Evolutionary conservation across 139 green algal species (phyloP).

Genomic region (Micromonas commoda): DNA sequence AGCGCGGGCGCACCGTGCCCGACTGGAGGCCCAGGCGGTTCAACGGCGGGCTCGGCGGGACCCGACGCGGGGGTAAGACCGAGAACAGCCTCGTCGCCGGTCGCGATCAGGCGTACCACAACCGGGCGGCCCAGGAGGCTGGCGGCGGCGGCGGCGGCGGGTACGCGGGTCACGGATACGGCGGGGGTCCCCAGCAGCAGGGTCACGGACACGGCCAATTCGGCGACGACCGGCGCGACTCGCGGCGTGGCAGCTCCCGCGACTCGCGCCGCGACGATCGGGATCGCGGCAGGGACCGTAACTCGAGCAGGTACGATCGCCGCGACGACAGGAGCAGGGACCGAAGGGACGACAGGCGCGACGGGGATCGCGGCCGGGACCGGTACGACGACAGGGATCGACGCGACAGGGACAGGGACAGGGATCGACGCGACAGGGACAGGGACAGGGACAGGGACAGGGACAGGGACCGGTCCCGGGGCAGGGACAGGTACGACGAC

Average conservation of each 20-base stretch:
- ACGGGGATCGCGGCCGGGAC: background rate
- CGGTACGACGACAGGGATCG: background rate
- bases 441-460: background rate
- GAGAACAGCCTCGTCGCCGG: background rate
- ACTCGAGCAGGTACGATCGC: background rate
- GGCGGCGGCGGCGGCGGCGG: background rate
- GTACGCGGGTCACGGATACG: background rate
- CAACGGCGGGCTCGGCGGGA: slow-evolving; percentile 41
- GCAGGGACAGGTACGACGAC: background rate
- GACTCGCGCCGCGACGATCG: too few species aligned
- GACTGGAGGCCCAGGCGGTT: slow-evolving; percentile 45
- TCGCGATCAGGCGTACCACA: background rate
- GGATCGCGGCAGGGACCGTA: background rate
- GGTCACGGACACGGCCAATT: background rate
- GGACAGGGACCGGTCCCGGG: slow-evolving; percentile 6
- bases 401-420: background rate
- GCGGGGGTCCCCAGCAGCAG: background rate
- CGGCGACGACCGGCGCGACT: too few species aligned
- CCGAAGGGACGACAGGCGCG: background rate
- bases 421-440: slow-evolving; percentile 5
- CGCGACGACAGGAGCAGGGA: background rate
- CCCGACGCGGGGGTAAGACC: background rate
- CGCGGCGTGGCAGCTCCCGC: too few species aligned
- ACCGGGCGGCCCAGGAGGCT: background rate
- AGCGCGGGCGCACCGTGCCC: slow-evolving; percentile 46